Evolutionary conservation across 2,329 filamentous ascomycete species (phyloP), one percentile per base, ranked within the genome.

Genomic region (Polychaeton citri): DNA sequence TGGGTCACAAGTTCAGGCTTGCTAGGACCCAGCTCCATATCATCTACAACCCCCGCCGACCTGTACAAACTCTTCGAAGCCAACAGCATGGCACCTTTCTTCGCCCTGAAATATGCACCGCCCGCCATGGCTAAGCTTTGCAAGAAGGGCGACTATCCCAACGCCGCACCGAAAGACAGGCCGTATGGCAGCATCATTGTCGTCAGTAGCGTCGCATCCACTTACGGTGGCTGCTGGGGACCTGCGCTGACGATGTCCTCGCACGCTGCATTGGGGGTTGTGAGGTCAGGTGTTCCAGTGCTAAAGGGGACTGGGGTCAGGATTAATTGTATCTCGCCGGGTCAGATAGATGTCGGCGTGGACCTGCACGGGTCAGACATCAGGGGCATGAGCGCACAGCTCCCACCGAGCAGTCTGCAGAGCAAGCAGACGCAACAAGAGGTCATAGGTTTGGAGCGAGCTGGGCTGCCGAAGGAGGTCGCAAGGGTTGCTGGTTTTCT

Each of bases 131-230:
- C 59, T 13, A 78, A 78, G 50, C 65, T 68, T 5, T 69, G 68
- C 0, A 61, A 65, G 1, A 68, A 69, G 42, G 64, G 68, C 6
- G 63, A 51, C 30, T 78, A 79, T 46, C 62, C 70, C 0, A 78
- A 78, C 45, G 74, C 74, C 1, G 68, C 71, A 9, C 70, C 71
- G 0, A 78, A 78, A 47, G 66, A 69, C 44, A 62, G 66, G 33
- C 60, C 63, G n/a, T 78, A 78, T 47, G 74, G 74, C 2, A 71
- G 65, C 43, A 76, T 78, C 39, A 65, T 78, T 30, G 71, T 78
- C n/a, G 71, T 78, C 2, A 66, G 65, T 13, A 67, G 61, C 31
- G 71, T 75, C 0, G 73, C 73, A 2, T 68, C 65, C 18, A 69
- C 66, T 16, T 71, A 73, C 42, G 73, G 72, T 6, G 64, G 64